phyloP scores from a whole-genome alignment of 1,139 yeast genomes.

The Yamadazyma oceani region DNA sequence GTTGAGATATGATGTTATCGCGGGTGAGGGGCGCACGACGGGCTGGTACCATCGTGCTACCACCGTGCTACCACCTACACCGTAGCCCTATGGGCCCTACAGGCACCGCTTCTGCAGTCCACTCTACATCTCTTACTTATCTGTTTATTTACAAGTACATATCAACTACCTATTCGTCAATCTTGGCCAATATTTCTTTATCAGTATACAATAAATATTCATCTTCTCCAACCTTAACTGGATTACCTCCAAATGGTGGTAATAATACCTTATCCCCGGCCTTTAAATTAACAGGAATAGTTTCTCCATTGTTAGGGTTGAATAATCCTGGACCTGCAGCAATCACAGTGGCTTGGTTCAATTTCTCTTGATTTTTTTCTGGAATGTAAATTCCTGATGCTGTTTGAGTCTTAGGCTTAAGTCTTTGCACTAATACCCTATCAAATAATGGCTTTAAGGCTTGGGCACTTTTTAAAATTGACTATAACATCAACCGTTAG shows the following conservation, averaged over 20 bases:
- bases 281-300: constrained; percentile 69
- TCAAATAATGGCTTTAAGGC: constrained; percentile 89
- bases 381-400: constrained; percentile 95
- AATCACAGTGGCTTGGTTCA: constrained; percentile 77
- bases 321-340: constrained; percentile 86
- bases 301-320: constrained; percentile 59
- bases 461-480: constrained; percentile 80
- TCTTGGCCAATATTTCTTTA: constrained; percentile 90
- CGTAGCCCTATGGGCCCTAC: too few species aligned
- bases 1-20: not conserved
- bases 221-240: constrained; percentile 82
- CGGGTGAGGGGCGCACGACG: too few species aligned
- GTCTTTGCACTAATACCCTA: constrained; percentile 92
- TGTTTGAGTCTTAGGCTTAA: constrained; percentile 89
- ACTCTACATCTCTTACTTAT: too few species aligned
- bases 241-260: constrained; percentile 86
- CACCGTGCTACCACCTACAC: too few species aligned
- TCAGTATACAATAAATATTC: constrained; percentile 82
- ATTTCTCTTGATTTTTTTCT: constrained; percentile 93
- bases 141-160: constrained; percentile 10
- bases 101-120: too few species aligned
- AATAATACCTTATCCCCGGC: constrained; percentile 93
- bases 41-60: too few species aligned
- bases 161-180: constrained; percentile 34
- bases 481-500: constrained; percentile 29